Evolutionary conservation across 2,329 filamentous ascomycete genomes (phyloP).

Genomic region (Emericellopsis cladophorae): DNA sequence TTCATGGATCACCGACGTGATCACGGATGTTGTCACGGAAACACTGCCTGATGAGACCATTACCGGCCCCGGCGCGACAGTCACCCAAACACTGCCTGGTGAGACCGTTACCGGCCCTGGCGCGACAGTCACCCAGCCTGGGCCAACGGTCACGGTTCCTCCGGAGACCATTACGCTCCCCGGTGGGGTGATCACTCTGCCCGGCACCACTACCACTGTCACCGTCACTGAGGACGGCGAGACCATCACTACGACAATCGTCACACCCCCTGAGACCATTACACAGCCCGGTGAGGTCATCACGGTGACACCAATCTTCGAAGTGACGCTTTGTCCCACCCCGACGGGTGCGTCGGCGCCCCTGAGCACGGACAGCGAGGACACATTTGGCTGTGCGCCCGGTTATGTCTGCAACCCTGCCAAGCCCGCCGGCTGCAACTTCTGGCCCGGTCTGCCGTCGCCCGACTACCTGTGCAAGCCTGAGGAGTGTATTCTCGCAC

Average conservation of each 20-base stretch:
- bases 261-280: constrained; percentile 13
- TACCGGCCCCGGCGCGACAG: too few species aligned
- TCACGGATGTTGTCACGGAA: constrained; percentile 9
- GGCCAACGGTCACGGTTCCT: constrained; percentile 6
- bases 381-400: constrained; percentile 40
- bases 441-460: constrained; percentile 34
- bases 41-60: constrained; percentile 12
- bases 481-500: constrained; percentile 29
- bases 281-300: constrained; percentile 14
- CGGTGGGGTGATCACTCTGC: constrained; percentile 8
- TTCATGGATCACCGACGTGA: constrained; percentile 1
- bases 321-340: constrained; percentile 27
- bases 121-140: constrained; percentile 7
- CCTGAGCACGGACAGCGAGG: constrained; percentile 23
- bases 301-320: constrained; percentile 12
- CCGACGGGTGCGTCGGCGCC: constrained; percentile 23
- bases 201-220: constrained; percentile 16
- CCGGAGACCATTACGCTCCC: constrained; percentile 7
- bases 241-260: constrained; percentile 15
- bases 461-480: constrained; percentile 33
- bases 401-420: constrained; percentile 39
- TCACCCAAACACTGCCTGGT: constrained; percentile 13
- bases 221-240: constrained; percentile 17
- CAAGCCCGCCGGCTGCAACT: constrained; percentile 34
- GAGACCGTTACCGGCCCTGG: constrained; percentile 9